Percentiles rank a stretch among this genome's conserved stretches.
phyloP scores from a whole-genome alignment of 805 yeast species.

The Priceomyces castillae region DNA sequence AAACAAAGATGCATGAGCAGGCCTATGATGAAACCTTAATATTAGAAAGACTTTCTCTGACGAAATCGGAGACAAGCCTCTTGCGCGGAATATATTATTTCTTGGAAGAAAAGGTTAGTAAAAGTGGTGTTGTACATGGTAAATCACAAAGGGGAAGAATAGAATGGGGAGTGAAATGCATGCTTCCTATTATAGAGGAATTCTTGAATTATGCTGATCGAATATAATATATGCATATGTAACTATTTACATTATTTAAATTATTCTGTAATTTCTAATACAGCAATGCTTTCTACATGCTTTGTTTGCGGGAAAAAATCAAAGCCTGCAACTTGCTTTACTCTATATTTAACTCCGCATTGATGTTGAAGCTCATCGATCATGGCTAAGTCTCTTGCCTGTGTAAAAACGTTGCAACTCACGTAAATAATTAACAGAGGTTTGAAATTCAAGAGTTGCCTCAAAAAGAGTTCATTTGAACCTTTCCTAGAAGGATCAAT shows the following conservation, averaged over 20 bases:
- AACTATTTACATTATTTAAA: not conserved
- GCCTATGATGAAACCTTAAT: slow-evolving; percentile 20
- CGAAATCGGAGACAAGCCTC: slow-evolving; percentile 56
- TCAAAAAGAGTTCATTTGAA: slow-evolving; percentile 30
- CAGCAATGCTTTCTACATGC: slow-evolving; percentile 56
- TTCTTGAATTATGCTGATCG: slow-evolving; percentile 17
- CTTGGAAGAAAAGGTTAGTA: slow-evolving; percentile 44
- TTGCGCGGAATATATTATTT: slow-evolving; percentile 68
- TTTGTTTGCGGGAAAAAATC: slow-evolving; percentile 57
- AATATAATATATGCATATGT: slow-evolving; percentile 4
- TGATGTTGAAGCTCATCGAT: slow-evolving; percentile 23
- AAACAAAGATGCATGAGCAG: slow-evolving; percentile 45
- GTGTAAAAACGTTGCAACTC: slow-evolving; percentile 46
- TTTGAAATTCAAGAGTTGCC: slow-evolving; percentile 33
- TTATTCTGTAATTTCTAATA: slow-evolving; percentile 26
- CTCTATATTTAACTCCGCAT: slow-evolving; percentile 14
- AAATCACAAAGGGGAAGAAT: slow-evolving; percentile 55
- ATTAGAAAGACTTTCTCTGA: slow-evolving; percentile 49
- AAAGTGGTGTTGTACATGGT: slow-evolving; percentile 50
- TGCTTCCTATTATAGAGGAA: slow-evolving; percentile 53
- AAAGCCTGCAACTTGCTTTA: slow-evolving; percentile 34
- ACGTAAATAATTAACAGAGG: slow-evolving; percentile 40
- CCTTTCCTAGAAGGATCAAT: slow-evolving; percentile 49
- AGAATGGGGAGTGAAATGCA: slow-evolving; percentile 62
- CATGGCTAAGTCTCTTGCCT: slow-evolving; percentile 40